Base-by-base conservation (phyloP, 1,139 yeast species). In the Protomyces macrosporus region DNA sequence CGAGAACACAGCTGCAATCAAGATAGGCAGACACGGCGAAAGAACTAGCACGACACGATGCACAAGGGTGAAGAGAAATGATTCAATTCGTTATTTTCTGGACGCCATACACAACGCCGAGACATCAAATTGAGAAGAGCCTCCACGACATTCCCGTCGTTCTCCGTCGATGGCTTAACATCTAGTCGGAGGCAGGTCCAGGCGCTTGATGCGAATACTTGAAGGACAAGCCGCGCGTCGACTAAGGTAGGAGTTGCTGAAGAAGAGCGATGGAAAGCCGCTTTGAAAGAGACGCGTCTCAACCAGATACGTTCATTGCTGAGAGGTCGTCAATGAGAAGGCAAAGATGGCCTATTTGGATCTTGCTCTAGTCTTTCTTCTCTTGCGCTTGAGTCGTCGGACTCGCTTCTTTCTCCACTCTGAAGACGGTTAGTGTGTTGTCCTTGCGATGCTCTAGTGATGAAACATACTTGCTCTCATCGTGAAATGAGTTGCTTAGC, bases 371-470 rank as follows among this genome's bases (percentile, higher is more conserved):
- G 62, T 58, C 62, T 58, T 58, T 58, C 62, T 58, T 58, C 62
- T 58, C 53, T 58, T 58, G 36, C 62, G 62, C 62, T 58, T 58
- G 62, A 58, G 62, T 58, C 62, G 53, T 58, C 62, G 52, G 62
- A 58, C 62, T 58, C 62, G 53, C 62, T 58, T 58, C 62, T 58
- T 58, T 58, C 62, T 58, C 62, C 62, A 58, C 62, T 58, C 62
- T 58, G 33, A 33, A 34, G n/a, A 5, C 7, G 12, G 35, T 51
- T 52, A 37, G 53, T 32, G 32, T n/a, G 23, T 1, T 9, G 39
- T 12, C 9, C 42, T 9, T 10, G 9, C 12, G 33, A 4, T 9
- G 42, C 14, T 16, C 53, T 50, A 23, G 23, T 23, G 23, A 23
- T 36, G 23, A 9, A 14, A 42, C 48, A n/a, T 42, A 42, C 48